Conservation (phyloP, 2,329 filamentous ascomycete genomes). For the Ophiocordyceps camponoti-leonardi region DNA sequence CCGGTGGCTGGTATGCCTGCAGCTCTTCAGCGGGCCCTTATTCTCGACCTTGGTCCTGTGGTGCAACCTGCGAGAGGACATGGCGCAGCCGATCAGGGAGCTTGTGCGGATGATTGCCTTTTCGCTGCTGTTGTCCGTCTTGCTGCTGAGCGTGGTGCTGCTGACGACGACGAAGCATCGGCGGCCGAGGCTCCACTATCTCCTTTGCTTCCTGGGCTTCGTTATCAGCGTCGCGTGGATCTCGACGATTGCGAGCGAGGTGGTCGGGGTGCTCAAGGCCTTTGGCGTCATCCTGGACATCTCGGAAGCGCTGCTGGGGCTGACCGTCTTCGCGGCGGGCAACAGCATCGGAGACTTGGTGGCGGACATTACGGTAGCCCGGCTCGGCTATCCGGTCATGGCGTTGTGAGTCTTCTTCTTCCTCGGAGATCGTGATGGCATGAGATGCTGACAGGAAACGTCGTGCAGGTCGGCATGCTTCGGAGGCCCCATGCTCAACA, state of each 20-base stretch:
- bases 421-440: background rate
- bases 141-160: constrained; percentile 49
- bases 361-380: constrained; percentile 84
- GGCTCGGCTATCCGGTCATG: constrained; percentile 93
- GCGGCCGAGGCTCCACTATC: constrained; percentile 55
- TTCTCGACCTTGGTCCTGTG: constrained; percentile 67
- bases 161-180: constrained; percentile 48
- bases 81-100: constrained; percentile 29
- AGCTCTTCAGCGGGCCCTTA: constrained; percentile 72
- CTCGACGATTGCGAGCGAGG: constrained; percentile 84
- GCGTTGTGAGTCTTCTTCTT: constrained; percentile 34
- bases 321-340: constrained; percentile 92
- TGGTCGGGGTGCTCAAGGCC: constrained; percentile 86
- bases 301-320: constrained; percentile 81
- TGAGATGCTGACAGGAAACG: background rate
- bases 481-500: constrained; percentile 97
- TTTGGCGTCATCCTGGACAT: constrained; percentile 85
- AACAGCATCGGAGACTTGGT: constrained; percentile 92
- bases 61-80: constrained; percentile 46
- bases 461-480: constrained; percentile 63
- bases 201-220: constrained; percentile 82
- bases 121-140: constrained; percentile 51
- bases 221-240: constrained; percentile 91
- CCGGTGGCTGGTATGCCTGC: constrained; percentile 72
- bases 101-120: constrained; percentile 42